These are phyloP conservation scores for Spizellomyces sp. DNA, from an alignment of 192 early-diverging fungal species.

Conservation along the genomic window DNA sequence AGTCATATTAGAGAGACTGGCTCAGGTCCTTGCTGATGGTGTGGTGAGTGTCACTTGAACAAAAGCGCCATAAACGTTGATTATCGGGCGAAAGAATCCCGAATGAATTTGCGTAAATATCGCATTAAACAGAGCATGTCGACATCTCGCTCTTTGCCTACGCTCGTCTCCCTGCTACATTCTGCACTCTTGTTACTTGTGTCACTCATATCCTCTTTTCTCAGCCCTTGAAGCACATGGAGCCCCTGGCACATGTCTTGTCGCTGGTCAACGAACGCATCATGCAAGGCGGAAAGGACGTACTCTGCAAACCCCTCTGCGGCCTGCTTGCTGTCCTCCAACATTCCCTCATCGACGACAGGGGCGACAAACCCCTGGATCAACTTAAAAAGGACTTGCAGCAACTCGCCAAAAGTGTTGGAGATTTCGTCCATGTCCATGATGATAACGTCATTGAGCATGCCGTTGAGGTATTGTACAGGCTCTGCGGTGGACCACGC, in stretches of 20 bases:
- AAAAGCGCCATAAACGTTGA: background rate
- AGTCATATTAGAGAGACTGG: conserved; percentile 21
- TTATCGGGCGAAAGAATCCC: too few relatives aligned
- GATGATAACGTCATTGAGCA: background rate
- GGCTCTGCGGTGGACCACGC: conserved; percentile 17
- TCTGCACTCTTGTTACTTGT: too few relatives aligned
- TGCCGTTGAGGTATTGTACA: conserved; percentile 18
- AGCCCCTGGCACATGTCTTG: background rate
- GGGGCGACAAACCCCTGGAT: conserved; percentile 12
- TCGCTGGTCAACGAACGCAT: background rate
- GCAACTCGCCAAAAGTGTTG: background rate
- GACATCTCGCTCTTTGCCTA: background rate
- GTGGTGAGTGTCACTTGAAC: background rate
- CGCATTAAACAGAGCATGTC: background rate
- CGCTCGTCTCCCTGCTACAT: background rate
- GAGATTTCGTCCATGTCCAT: conserved; percentile 6
- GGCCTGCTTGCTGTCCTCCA: conserved; percentile 10
- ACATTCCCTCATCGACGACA: conserved; percentile 1
- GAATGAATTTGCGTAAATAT: too few relatives aligned
- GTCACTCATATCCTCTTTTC: background rate
- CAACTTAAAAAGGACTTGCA: conserved; percentile 16
- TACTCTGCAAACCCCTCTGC: conserved; percentile 11
- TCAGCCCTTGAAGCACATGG: background rate
- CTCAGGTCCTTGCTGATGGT: conserved; percentile 1
- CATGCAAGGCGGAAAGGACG: background rate